Base-by-base conservation (phyloP, 2,329 filamentous ascomycete genomes). In the Ophiosphaerella korrae region DNA sequence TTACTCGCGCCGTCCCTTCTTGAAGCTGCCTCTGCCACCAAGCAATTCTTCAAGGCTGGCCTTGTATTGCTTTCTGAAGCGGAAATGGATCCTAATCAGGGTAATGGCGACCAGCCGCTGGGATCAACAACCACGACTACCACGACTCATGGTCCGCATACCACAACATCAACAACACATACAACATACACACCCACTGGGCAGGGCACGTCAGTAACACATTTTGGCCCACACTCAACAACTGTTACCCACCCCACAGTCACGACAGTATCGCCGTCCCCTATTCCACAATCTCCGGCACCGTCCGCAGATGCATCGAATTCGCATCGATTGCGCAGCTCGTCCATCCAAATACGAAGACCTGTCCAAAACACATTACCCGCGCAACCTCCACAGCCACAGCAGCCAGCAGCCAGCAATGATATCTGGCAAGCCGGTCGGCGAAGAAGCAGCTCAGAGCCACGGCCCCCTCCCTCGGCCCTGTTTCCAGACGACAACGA, bases 381-480 rank as follows among this genome's bases (percentile, higher is more conserved):
- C 2, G 5, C 45, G 6, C 39, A 48, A 4, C 38, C 40, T 23
- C 39, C 50, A 18, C 53, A 50, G 23, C 39, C 52, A 5, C 39
- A 45, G 14, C 41, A 55, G 9, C 24, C 52, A 39, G 14, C 53
- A 37, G 26, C 42, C 21, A 45, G 50, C 13, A 52, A 62, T 16
- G 52, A 54, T n/a, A 48, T 45, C 37, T 61, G 55, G 51, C 48
- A 58, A 24, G 49, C 50, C 23, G 63, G 63, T 26, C 65, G 68
- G 26, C 57, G 69, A 44, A 58, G 70, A 42, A 71, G 67, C 51
- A 71, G 61, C 46, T 71, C 68, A 3, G 68, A 68, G 43, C 70
- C 68, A 7, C 68, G 68, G 26, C 66, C 63, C 31, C 67, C 64
- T 12, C 62, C 58, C 13, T 44, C 56, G 3, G 60, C 60, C 5